Percentiles rank a stretch among this genome's conserved stretches.
Evolutionary conservation across 2,329 filamentous ascomycete species (phyloP).

Genomic region (Verticillium dahliae): DNA sequence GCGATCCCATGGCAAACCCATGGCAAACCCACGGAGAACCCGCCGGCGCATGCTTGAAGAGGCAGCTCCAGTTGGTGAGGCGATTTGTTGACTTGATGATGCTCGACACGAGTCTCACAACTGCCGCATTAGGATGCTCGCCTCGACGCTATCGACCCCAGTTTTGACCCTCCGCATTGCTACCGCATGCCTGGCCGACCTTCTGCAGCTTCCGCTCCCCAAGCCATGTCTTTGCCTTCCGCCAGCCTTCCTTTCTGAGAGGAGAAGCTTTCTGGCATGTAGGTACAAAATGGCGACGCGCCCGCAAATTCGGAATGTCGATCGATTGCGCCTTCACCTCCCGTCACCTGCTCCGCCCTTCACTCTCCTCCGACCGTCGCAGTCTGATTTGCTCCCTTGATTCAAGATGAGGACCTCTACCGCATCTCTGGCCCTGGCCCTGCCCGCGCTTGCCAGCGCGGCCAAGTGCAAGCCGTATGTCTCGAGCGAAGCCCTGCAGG

Average conservation of each 20-base stretch:
- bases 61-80: neutral
- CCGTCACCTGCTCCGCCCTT: neutral
- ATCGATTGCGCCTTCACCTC: neutral
- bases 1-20: neutral
- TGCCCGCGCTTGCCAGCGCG: slow-evolving; percentile 16
- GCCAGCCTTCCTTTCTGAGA: neutral
- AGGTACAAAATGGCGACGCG: neutral
- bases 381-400: neutral
- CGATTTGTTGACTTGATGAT: neutral
- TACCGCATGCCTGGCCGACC: neutral
- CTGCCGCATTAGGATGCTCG: slow-evolving; percentile 1
- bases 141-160: neutral
- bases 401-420: slow-evolving; percentile 13
- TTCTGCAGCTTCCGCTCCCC: neutral
- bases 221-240: neutral
- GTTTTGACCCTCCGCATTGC: neutral
- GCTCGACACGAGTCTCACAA: neutral
- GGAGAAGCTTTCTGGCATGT: neutral
- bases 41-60: neutral
- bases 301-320: neutral
- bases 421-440: slow-evolving; percentile 17
- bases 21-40: neutral
- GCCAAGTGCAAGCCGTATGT: slow-evolving; percentile 23
- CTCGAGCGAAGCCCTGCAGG: slow-evolving; percentile 29
- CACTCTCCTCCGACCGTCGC: neutral